Conservation (phyloP, 768 basidiomycete species). For the Leccinum subgranulosum region DNA sequence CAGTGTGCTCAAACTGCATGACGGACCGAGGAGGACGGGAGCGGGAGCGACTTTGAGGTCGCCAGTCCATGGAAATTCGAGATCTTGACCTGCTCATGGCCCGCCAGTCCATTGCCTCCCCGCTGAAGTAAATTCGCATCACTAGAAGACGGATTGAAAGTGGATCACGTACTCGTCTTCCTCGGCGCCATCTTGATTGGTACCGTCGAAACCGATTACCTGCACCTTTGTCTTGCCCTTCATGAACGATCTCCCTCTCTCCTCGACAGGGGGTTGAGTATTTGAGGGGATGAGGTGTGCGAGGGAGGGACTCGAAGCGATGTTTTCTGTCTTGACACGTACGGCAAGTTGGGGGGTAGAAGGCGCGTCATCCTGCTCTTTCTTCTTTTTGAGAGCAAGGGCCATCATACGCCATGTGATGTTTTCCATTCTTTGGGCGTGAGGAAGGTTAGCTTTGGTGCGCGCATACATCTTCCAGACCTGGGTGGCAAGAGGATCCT, state of each 20-base stretch:
- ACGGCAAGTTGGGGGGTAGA: not conserved
- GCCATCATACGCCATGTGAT: constrained; percentile 99
- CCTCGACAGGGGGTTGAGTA: constrained; percentile 32
- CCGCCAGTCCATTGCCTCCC: constrained; percentile 88
- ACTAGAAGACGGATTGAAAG: constrained; percentile 20
- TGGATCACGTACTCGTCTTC: constrained; percentile 65
- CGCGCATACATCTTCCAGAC: constrained; percentile 97
- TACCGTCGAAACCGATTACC: constrained; percentile 79
- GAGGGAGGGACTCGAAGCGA: constrained; percentile 3
- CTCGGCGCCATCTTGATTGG: constrained; percentile 65
- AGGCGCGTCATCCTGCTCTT: constrained; percentile 56
- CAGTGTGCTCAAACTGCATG: constrained; percentile 45
- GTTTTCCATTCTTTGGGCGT: constrained; percentile 96
- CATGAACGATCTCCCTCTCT: constrained; percentile 72
- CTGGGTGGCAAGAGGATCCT: constrained; percentile 91
- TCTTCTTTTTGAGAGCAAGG: constrained; percentile 85
- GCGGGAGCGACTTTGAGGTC: constrained; percentile 71
- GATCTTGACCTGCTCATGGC: constrained; percentile 89
- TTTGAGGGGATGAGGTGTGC: not conserved
- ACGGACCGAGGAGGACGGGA: constrained; percentile 66
- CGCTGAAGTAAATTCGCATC: constrained; percentile 33
- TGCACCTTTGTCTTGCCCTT: constrained; percentile 78
- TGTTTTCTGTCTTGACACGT: constrained; percentile 23
- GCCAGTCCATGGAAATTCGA: constrained; percentile 90
- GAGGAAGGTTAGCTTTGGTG: constrained; percentile 84